Percentiles rank a stretch among this genome's conserved stretches.
Evolutionary conservation across 1,284 basidiomycete genomes (phyloP).

Genomic region (Phylloboletellus chloephorus): DNA sequence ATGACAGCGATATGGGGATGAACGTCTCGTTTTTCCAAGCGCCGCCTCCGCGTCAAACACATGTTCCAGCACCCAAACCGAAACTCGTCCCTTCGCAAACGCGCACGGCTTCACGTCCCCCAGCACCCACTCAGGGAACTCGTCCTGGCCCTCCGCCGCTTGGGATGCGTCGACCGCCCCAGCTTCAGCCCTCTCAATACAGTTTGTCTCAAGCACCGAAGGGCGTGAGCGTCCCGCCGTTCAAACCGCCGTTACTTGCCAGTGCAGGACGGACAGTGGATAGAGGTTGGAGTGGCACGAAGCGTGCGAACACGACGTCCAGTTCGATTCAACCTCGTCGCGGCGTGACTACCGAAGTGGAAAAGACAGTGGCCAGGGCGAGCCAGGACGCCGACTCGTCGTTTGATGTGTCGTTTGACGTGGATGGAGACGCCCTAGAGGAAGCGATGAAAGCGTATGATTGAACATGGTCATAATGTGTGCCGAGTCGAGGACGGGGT

Average conservation of each 20-base stretch:
- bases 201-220: constrained; percentile 21
- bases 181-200: constrained; percentile 20
- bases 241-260: constrained; percentile 29
- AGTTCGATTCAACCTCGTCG: constrained; percentile 1
- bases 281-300: constrained; percentile 9
- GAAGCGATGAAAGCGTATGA: constrained; percentile 32
- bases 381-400: constrained; percentile 26
- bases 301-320: background rate
- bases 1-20: constrained; percentile 13
- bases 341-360: background rate
- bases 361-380: background rate
- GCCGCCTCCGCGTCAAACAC: constrained; percentile 2
- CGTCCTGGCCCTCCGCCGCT: constrained; percentile 23
- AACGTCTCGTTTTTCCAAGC: constrained; percentile 11
- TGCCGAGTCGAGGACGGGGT: no score
- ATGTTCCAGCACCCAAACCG: constrained; percentile 1
- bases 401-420: constrained; percentile 30
- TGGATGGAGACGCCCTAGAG: constrained; percentile 26
- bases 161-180: constrained; percentile 27
- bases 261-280: constrained; percentile 1
- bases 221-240: constrained; percentile 17
- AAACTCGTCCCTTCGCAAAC: constrained; percentile 5
- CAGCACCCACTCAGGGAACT: constrained; percentile 13
- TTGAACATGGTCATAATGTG: constrained; percentile 12
- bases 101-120: background rate